A percentile compares a stretch with the other conserved stretches of the same genome.
These are phyloP conservation scores for Populus hybrid DNA, from an alignment of 441 rosid species.

Conservation along the genomic window DNA sequence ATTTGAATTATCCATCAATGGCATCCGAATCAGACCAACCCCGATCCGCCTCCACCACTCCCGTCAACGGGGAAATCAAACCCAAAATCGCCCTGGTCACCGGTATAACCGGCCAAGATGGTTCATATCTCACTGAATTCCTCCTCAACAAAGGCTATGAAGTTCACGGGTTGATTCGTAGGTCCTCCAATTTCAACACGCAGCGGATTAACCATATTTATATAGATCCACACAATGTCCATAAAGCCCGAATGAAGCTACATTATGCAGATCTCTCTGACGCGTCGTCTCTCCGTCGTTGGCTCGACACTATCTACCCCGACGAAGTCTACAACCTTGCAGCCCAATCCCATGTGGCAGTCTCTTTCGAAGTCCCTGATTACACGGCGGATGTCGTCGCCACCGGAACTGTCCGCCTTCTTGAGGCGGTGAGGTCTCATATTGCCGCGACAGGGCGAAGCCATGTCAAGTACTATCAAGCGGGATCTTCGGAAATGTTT, in stretches of 20 bases:
- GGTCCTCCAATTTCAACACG: constrained; percentile 87
- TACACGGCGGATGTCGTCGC: constrained; percentile 85
- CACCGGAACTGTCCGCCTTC: constrained; percentile 75
- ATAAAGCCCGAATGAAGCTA: constrained; percentile 86
- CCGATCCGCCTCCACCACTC: constrained; percentile 21
- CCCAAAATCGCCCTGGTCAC: constrained; percentile 62
- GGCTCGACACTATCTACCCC: constrained; percentile 75
- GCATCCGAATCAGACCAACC: constrained; percentile 23
- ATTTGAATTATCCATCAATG: constrained; percentile 22
- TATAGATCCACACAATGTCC: constrained; percentile 76
- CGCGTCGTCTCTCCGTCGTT: constrained; percentile 83
- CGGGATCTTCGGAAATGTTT: constrained; percentile 88
- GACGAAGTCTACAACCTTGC: constrained; percentile 87
- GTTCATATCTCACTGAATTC: constrained; percentile 85
- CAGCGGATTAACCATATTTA: constrained; percentile 89
- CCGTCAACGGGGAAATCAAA: constrained; percentile 27
- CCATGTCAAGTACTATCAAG: constrained; percentile 69
- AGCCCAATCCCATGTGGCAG: constrained; percentile 85
- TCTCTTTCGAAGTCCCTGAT: constrained; percentile 84
- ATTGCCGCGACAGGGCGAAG: constrained; percentile 51
- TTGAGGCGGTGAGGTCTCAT: constrained; percentile 82
- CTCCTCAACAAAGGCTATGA: constrained; percentile 70
- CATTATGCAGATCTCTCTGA: constrained; percentile 86
- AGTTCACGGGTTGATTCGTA: constrained; percentile 80
- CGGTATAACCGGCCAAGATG: constrained; percentile 89